Evolutionary conservation across 352 stramenopile genomes (phyloP).

Genomic region (Vaucheria bursata): DNA sequence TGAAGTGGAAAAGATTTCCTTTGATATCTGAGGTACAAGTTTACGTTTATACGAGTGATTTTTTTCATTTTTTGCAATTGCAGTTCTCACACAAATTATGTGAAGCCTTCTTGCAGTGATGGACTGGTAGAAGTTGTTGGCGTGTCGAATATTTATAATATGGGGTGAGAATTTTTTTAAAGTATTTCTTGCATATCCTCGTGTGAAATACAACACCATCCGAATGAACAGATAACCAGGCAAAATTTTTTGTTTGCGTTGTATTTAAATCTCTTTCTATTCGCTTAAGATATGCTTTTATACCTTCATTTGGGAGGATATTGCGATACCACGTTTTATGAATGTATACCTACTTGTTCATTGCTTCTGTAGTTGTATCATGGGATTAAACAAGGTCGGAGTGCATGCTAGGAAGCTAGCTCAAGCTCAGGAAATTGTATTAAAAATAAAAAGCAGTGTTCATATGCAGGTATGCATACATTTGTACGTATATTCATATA

Average conservation of each 20-base stretch:
- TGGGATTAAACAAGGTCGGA: conserved; percentile 38
- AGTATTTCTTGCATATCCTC: too few species aligned
- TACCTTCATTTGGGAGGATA: too few species aligned
- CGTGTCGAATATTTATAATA: conserved; percentile 37
- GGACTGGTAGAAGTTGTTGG: conserved; percentile 42
- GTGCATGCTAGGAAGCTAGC: conserved; percentile 17
- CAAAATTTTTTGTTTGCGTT: too few species aligned
- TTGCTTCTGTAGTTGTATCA: conserved; percentile 34
- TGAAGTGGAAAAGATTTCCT: too few species aligned
- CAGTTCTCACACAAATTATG: neutral
- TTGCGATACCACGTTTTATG: too few species aligned
- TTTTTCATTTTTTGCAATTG: neutral
- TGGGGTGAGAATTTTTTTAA: conserved; percentile 13
- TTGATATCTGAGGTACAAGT: too few species aligned
- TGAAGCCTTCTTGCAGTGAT: conserved; percentile 4
- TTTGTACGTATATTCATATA: conserved; percentile 12
- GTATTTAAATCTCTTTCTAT: too few species aligned
- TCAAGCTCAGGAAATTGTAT: conserved; percentile 6
- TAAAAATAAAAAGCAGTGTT: neutral
- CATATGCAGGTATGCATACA: neutral
- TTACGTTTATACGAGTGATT: too few species aligned
- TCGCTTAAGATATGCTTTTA: too few species aligned
- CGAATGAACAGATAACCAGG: too few species aligned
- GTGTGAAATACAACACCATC: too few species aligned
- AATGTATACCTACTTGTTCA: too few species aligned